Evolutionary conservation across 2,329 filamentous ascomycete genomes (phyloP).

Genomic region (Monosporascus ibericus): DNA sequence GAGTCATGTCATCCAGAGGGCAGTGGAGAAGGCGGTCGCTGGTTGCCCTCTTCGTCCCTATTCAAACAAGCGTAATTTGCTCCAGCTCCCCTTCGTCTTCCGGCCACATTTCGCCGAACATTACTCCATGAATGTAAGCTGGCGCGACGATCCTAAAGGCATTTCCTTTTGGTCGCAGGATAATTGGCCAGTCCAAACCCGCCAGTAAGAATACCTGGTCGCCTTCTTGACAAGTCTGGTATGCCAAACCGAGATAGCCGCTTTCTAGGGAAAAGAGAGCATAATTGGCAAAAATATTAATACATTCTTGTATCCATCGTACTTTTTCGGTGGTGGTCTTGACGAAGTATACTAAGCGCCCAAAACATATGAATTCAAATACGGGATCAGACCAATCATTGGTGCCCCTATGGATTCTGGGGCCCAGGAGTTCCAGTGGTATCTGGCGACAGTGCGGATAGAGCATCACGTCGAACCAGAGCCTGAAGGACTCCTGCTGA

Average conservation of each 20-base stretch:
- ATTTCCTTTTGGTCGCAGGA: neutral
- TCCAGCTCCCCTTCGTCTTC: constrained; percentile 2
- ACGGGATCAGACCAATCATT: neutral
- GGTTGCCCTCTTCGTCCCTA: neutral
- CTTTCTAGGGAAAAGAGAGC: constrained; percentile 2
- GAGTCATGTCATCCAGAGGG: no score
- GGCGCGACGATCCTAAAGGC: constrained; percentile 2
- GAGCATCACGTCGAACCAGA: neutral
- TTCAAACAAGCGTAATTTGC: constrained; percentile 2
- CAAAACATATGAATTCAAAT: neutral
- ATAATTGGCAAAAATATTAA: neutral
- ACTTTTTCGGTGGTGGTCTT: no score
- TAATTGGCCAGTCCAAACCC: neutral
- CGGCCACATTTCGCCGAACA: constrained; percentile 6
- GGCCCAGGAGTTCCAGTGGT: neutral
- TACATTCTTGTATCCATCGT: neutral
- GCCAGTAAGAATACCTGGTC: constrained; percentile 3
- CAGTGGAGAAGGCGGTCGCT: no score
- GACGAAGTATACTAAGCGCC: no score
- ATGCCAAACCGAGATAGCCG: constrained; percentile 3
- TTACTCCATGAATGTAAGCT: constrained; percentile 2
- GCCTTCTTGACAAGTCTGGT: neutral
- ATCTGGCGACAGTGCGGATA: neutral
- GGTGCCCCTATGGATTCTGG: neutral
- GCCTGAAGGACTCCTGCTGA: neutral